Conservation (phyloP, 108 stramenopile species). For the Cylindrotheca closterium region DNA sequence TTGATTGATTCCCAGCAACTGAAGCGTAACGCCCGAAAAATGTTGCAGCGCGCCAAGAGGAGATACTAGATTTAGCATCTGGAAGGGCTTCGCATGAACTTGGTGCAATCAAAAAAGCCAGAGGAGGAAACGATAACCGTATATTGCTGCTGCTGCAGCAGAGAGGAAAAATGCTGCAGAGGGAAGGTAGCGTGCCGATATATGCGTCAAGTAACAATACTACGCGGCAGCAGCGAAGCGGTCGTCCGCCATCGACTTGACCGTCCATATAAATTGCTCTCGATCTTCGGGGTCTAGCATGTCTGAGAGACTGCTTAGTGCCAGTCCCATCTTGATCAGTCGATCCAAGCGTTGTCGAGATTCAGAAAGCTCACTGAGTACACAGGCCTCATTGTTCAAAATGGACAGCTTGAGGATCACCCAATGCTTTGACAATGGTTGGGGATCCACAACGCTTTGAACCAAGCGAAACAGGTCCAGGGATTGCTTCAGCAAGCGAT, state of each 20-base stretch:
- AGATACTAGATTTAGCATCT: no score
- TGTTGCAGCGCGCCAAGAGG: no score
- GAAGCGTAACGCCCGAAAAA: no score
- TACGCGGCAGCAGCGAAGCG: constrained; percentile 19
- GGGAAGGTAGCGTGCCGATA: no score
- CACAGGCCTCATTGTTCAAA: constrained; percentile 23
- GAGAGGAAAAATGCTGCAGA: no score
- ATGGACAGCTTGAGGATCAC: constrained; percentile 16
- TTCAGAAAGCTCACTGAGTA: constrained; percentile 12
- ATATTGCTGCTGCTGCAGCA: no score
- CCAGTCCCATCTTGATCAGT: constrained; percentile 18
- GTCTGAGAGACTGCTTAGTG: constrained; percentile 9
- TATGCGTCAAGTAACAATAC: no score
- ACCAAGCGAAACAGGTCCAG: constrained; percentile 13
- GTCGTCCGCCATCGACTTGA: constrained; percentile 12
- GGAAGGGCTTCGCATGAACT: no score
- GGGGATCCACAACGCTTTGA: constrained; percentile 3
- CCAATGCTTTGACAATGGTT: constrained; percentile 21
- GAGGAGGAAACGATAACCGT: no score
- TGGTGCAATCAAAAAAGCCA: no score
- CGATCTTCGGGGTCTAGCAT: constrained; percentile 16
- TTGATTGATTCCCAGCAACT: no score
- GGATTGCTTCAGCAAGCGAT: no score
- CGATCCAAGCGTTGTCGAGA: constrained; percentile 1
- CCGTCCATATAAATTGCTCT: constrained; percentile 20